Evolutionary conservation across 108 stramenopile species (phyloP).

Genomic region (Conticribra guillardii): DNA sequence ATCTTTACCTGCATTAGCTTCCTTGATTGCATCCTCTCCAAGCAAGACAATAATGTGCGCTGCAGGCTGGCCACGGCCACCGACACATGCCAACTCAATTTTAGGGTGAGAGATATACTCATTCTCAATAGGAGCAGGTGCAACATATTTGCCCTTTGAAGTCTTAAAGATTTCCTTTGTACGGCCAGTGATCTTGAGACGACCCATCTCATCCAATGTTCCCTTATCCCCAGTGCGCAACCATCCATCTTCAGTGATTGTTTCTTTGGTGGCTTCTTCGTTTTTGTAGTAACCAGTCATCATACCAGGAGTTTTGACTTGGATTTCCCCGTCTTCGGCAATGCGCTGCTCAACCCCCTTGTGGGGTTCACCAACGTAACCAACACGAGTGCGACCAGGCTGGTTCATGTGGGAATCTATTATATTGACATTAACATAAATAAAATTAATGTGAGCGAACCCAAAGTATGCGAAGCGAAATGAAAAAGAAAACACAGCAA

Average conservation of each 20-base stretch:
- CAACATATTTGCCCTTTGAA: constrained; percentile 82
- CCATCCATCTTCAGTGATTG: constrained; percentile 84
- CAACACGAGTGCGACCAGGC: constrained; percentile 56
- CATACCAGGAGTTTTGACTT: constrained; percentile 73
- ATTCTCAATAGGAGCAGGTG: constrained; percentile 83
- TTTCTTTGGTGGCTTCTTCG: constrained; percentile 80
- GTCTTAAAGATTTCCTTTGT: constrained; percentile 89
- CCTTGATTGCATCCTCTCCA: constrained; percentile 63
- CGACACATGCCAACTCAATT: constrained; percentile 76
- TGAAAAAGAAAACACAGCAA: no score
- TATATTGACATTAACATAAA: no score
- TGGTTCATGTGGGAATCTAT: constrained; percentile 61
- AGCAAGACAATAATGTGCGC: constrained; percentile 70
- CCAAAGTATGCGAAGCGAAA: no score
- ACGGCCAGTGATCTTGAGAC: constrained; percentile 88
- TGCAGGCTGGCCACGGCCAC: constrained; percentile 68
- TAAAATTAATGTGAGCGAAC: no score
- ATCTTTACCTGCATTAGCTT: constrained; percentile 47
- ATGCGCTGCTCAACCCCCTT: constrained; percentile 72
- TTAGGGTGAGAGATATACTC: constrained; percentile 52
- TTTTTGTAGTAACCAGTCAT: constrained; percentile 90
- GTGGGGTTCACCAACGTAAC: constrained; percentile 76
- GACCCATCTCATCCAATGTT: constrained; percentile 71
- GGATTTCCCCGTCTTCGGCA: constrained; percentile 79
- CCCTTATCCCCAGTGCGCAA: constrained; percentile 91